A percentile compares a stretch with the other conserved stretches of the same genome.
Evolutionary conservation across 768 basidiomycete genomes (phyloP).

Genomic region (Mycena polygramma): DNA sequence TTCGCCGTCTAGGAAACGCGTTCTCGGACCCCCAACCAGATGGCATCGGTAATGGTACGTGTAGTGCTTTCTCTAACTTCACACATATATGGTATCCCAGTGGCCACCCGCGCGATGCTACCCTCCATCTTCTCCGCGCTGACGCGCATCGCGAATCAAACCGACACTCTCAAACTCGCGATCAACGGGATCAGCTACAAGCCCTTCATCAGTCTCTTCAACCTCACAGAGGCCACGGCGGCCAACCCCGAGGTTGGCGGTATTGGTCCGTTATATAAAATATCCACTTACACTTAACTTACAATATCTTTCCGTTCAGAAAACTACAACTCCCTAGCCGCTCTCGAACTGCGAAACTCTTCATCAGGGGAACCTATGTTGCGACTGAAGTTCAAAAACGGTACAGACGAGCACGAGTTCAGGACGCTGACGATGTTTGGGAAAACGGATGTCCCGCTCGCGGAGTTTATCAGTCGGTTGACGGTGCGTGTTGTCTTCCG

Average conservation of each 20-base stretch:
- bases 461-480: conserved; percentile 53
- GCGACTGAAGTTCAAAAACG: conserved; percentile 66
- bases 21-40: conserved; percentile 53
- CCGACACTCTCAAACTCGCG: conserved; percentile 58
- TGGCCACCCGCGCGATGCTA: conserved; percentile 63
- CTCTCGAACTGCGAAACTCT: conserved; percentile 57
- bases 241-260: conserved; percentile 56
- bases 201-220: conserved; percentile 70
- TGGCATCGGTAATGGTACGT: conserved; percentile 63
- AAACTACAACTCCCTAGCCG: conserved; percentile 59
- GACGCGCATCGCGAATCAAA: conserved; percentile 54
- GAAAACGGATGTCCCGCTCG: conserved; percentile 51
- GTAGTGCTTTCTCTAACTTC: background rate
- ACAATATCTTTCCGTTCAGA: conserved; percentile 33
- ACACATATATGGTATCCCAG: conserved; percentile 41
- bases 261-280: conserved; percentile 44
- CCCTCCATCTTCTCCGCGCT: conserved; percentile 61
- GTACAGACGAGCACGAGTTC: conserved; percentile 53
- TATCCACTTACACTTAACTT: background rate
- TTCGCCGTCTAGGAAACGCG: conserved; percentile 39
- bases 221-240: conserved; percentile 62
- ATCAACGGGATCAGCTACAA: conserved; percentile 68
- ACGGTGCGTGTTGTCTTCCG: conserved; percentile 44
- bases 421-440: conserved; percentile 51
- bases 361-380: conserved; percentile 51